phyloP scores from a whole-genome alignment of 345 rosid species.

The Boechera retrofracta region DNA sequence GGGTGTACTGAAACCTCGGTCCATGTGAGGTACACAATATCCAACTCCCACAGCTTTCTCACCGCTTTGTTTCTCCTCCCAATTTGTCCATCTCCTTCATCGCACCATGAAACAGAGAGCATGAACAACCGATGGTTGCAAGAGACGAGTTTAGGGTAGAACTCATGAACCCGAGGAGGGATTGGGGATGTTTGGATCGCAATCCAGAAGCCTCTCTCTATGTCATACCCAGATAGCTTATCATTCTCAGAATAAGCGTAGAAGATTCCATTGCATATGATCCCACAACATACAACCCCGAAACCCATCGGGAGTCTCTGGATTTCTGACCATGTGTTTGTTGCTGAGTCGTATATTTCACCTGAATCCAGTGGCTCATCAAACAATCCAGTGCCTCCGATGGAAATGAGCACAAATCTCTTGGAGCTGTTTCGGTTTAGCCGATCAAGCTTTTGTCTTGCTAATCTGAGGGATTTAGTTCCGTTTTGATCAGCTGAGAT shows the following conservation, averaged over 20 bases:
- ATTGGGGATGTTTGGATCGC: conserved; percentile 76
- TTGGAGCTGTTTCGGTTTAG: conserved; percentile 49
- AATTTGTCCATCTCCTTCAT: conserved; percentile 91
- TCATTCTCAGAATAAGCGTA: conserved; percentile 89
- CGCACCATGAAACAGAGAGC: conserved; percentile 97
- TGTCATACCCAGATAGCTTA: conserved; percentile 87
- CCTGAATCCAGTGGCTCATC: conserved; percentile 95
- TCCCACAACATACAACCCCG: conserved; percentile 76
- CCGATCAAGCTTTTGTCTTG: conserved; percentile 63
- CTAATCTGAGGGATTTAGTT: conserved; percentile 57
- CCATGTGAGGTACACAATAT: conserved; percentile 86
- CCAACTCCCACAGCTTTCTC: conserved; percentile 94
- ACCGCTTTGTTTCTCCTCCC: conserved; percentile 97
- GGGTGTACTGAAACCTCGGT: conserved; percentile 86
- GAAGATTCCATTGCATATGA: conserved; percentile 79
- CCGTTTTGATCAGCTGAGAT: conserved; percentile 61
- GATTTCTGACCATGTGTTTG: conserved; percentile 90
- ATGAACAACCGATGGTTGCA: conserved; percentile 71
- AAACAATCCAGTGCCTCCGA: conserved; percentile 84
- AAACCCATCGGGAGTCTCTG: conserved; percentile 79
- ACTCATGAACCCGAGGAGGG: conserved; percentile 91
- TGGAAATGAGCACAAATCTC: conserved; percentile 74
- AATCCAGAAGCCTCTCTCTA: conserved; percentile 93
- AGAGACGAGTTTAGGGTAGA: conserved; percentile 90
- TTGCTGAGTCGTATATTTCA: conserved; percentile 80